These are phyloP conservation scores for Tilletia horrida DNA, from an alignment of 1,284 basidiomycete genomes.

Conservation along the genomic window DNA sequence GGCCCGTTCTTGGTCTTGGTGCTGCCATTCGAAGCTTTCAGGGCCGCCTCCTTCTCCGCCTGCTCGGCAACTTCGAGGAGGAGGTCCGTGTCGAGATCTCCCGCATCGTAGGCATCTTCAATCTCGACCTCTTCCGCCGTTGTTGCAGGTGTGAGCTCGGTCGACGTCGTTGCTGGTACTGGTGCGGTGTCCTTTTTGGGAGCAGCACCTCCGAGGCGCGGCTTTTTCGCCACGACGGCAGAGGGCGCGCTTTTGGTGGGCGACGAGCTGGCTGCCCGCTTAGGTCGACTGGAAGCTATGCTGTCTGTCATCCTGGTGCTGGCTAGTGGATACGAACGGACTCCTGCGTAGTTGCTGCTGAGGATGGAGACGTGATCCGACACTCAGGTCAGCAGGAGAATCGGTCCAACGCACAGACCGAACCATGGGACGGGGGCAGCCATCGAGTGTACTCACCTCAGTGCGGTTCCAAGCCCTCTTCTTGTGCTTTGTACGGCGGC, in stretches of 20 bases:
- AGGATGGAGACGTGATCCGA: not conserved
- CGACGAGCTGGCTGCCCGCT: not conserved
- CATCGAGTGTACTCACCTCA: too few relatives aligned
- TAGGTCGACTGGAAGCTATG: not conserved
- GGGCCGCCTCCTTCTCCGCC: constrained; percentile 2
- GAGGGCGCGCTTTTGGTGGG: not conserved
- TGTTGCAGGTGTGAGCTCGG: not conserved
- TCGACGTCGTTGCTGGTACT: too few relatives aligned
- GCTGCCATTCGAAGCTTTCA: not conserved
- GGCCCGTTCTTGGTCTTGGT: not conserved
- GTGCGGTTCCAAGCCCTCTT: too few relatives aligned
- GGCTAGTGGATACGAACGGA: too few relatives aligned
- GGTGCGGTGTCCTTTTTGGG: too few relatives aligned
- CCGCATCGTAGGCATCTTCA: not conserved
- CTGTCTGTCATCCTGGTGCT: too few relatives aligned
- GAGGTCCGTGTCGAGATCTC: not conserved
- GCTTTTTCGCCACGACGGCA: not conserved
- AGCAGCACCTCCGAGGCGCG: not conserved
- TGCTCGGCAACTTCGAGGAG: not conserved
- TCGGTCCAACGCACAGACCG: too few relatives aligned
- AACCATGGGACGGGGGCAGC: too few relatives aligned
- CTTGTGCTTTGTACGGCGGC: too few relatives aligned
- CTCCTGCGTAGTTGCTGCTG: not conserved
- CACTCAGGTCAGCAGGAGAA: too few relatives aligned
- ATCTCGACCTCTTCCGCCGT: not conserved